Percentiles rank a stretch among this genome's conserved stretches.
phyloP scores from a whole-genome alignment of 177 flowering plant genomes.

The Tripterygium wilfordii region DNA sequence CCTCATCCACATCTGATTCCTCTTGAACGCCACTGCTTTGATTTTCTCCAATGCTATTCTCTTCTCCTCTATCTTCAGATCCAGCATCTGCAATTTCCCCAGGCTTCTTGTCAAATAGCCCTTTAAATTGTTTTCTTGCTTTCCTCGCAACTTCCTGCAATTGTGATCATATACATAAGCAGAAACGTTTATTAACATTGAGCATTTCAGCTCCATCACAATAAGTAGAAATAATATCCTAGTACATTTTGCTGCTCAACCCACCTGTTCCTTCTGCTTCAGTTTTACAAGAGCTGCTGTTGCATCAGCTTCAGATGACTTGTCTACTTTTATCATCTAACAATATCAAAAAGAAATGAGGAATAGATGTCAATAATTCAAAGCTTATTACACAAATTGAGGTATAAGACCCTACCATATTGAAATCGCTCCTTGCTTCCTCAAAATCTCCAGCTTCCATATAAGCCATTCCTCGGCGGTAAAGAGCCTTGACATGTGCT shows the following conservation, averaged over 20 bases:
- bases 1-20: slow-evolving; percentile 21
- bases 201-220: background rate
- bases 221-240: background rate
- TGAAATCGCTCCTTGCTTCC: slow-evolving; percentile 81
- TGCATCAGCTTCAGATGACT: slow-evolving; percentile 85
- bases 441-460: slow-evolving; percentile 88
- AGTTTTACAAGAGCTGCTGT: slow-evolving; percentile 78
- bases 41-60: slow-evolving; percentile 16
- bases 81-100: slow-evolving; percentile 85
- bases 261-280: slow-evolving; percentile 74
- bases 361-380: background rate
- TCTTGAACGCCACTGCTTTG: slow-evolving; percentile 15
- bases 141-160: slow-evolving; percentile 78
- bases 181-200: background rate
- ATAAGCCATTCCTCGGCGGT: slow-evolving; percentile 97
- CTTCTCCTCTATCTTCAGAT: slow-evolving; percentile 14
- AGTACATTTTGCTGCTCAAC: background rate
- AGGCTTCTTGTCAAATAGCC: slow-evolving; percentile 94
- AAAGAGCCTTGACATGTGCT: slow-evolving; percentile 80
- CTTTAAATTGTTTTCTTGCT: slow-evolving; percentile 84
- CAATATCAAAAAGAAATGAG: slow-evolving; percentile 9
- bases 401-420: slow-evolving; percentile 55
- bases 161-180: too few species aligned
- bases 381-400: background rate
- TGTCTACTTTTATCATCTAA: slow-evolving; percentile 78